Conservation (phyloP, 306 rosid genomes). For the Pyrus betulifolia region DNA sequence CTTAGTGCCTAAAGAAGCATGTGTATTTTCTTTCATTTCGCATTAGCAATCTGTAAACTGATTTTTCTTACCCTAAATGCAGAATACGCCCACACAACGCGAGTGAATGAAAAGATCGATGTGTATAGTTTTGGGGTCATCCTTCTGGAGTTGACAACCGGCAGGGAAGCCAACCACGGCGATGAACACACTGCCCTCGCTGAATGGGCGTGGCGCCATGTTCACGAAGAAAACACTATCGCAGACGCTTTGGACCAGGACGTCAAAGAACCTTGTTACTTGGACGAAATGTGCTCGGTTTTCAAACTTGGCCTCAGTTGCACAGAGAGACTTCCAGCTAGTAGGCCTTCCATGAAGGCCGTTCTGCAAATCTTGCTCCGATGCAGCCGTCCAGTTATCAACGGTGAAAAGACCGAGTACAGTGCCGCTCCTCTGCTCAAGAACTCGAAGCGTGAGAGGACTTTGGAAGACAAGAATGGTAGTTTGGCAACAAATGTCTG, state of each 20-base stretch:
- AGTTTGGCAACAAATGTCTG: conserved; percentile 1
- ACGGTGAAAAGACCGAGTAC: conserved; percentile 16
- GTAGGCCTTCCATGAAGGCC: conserved; percentile 71
- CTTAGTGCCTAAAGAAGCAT: background rate
- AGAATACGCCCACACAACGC: conserved; percentile 53
- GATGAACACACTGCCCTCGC: conserved; percentile 58
- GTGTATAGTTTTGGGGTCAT: conserved; percentile 74
- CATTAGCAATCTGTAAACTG: background rate
- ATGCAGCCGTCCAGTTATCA: background rate
- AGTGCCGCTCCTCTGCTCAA: conserved; percentile 46
- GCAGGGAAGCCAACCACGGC: conserved; percentile 54
- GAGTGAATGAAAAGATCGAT: conserved; percentile 69
- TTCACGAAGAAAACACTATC: conserved; percentile 28
- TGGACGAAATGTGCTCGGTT: conserved; percentile 46
- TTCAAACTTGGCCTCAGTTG: conserved; percentile 64
- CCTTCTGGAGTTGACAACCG: conserved; percentile 62
- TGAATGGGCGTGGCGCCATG: conserved; percentile 53
- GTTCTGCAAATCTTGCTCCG: conserved; percentile 41
- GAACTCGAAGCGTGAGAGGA: conserved; percentile 33
- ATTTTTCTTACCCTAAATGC: conserved; percentile 16
- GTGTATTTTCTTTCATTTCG: background rate
- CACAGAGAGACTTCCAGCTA: conserved; percentile 35
- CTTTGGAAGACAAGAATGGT: conserved; percentile 21
- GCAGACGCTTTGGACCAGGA: conserved; percentile 51
- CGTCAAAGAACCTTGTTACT: conserved; percentile 33